Base-by-base conservation (phyloP, 441 rosid species). In the Pelargonium cotyledonis region DNA sequence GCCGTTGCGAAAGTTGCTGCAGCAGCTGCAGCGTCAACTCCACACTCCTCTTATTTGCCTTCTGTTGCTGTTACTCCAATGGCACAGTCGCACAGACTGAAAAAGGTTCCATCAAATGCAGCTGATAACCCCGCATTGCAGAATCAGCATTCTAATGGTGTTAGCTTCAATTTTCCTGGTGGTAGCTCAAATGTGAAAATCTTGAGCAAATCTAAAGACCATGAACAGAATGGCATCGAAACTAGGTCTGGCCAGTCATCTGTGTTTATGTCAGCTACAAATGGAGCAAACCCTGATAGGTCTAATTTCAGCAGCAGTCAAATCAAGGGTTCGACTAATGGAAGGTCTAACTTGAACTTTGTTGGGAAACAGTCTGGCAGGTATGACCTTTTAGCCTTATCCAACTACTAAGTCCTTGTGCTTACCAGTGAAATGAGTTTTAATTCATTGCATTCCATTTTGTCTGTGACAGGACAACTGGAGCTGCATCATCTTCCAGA, bases 1-100 rank as follows among this genome's bases (percentile, higher is more conserved):
- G 99, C 99, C 66, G 87, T 86, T 55, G 96, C 97, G 19, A 95
- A 92, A 85, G 90, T 90, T 43, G 97, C 95, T 53, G 89, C 86
- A 23, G 88, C 85, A 57, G 94, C 90, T 0, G 87, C 90, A 26
- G 85, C 88, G 29, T 67, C 88, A 31, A 75, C 95, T 72, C 81
- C 92, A 23, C 71, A 79, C 78, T 89, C 98, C 1, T 80, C 95
- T 1, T 69, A 70, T 75, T 80, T 95, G 85, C 85, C 95, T 70
- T 80, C 91, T 73, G 87, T 89, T 70, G 95, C 98, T 71, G 89
- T 95, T 77, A 95, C 99, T 72, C 99, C 99, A 6, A 80, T 95
- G 86, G 92, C 98, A 68, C 97, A 88, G 79, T 77, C 96, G 78
- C 81, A 84, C 57, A 92, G 95, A 58, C 69, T 68, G 41, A 92